Evolutionary conservation across 164 flowering plant genomes (phyloP).

Genomic region (Chimonanthus salicifolius): DNA sequence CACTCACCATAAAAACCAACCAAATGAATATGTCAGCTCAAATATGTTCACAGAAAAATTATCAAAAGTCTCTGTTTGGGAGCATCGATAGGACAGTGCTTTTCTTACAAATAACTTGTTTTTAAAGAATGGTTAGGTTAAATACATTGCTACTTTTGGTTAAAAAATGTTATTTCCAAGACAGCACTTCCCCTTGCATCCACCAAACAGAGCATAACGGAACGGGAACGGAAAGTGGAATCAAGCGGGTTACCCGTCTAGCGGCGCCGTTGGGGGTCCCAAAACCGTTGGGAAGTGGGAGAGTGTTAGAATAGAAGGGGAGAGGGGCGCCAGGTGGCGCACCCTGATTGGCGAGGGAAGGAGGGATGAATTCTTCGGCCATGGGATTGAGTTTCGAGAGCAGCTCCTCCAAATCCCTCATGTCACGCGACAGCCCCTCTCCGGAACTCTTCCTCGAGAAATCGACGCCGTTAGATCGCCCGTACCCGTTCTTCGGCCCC

Average conservation of each 20-base stretch:
- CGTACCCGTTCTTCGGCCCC: slow-evolving; percentile 7
- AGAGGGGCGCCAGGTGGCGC: slow-evolving; percentile 12
- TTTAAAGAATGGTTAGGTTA: too few species aligned
- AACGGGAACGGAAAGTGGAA: neutral
- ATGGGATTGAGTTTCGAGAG: slow-evolving; percentile 84
- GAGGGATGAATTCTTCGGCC: slow-evolving; percentile 90
- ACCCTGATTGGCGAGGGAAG: slow-evolving; percentile 36
- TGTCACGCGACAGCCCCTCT: slow-evolving; percentile 50
- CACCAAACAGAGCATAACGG: too few species aligned
- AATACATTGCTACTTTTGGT: too few species aligned
- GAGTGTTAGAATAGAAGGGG: slow-evolving; percentile 8
- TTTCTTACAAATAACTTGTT: too few species aligned
- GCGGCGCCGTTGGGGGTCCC: slow-evolving; percentile 16
- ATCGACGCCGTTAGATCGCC: slow-evolving; percentile 20
- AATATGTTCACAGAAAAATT: too few species aligned
- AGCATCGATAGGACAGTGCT: too few species aligned
- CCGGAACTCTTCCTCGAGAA: slow-evolving; percentile 21
- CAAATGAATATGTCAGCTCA: too few species aligned
- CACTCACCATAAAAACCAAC: neutral
- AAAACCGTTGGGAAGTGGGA: slow-evolving; percentile 15
- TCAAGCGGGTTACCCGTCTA: slow-evolving; percentile 36
- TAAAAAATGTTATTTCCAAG: too few species aligned
- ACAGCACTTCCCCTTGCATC: too few species aligned
- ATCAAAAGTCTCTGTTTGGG: too few species aligned
- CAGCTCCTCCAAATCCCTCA: slow-evolving; percentile 78